phyloP scores from a whole-genome alignment of 1,284 basidiomycete species.

The Rhodotorula sp. region DNA sequence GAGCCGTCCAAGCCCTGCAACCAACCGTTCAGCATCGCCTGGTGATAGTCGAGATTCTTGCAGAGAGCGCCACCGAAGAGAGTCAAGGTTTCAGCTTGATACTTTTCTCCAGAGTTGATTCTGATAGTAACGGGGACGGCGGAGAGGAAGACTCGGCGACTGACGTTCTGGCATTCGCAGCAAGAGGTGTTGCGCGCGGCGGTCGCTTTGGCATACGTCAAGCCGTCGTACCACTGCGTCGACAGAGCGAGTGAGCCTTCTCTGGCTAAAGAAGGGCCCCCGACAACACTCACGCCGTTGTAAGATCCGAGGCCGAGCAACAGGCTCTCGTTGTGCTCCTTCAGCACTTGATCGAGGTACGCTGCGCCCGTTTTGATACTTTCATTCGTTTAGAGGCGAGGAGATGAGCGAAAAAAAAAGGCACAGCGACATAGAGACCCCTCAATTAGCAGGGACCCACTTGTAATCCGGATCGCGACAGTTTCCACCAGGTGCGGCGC shows the following conservation, averaged over 20 bases:
- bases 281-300: slow-evolving; percentile 53
- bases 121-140: not conserved
- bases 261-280: too few species aligned
- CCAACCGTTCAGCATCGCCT: slow-evolving; percentile 78
- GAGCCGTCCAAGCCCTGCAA: slow-evolving; percentile 28
- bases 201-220: slow-evolving; percentile 61
- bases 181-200: slow-evolving; percentile 53
- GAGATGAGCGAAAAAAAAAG: not conserved
- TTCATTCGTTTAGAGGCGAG: slow-evolving; percentile 6
- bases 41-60: slow-evolving; percentile 58
- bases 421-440: not conserved
- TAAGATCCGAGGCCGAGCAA: slow-evolving; percentile 64
- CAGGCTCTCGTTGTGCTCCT: slow-evolving; percentile 60
- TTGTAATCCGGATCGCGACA: slow-evolving; percentile 5
- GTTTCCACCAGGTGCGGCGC: slow-evolving; percentile 42
- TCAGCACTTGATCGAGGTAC: slow-evolving; percentile 61
- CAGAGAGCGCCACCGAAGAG: too few species aligned
- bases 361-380: slow-evolving; percentile 59
- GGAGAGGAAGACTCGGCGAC: not conserved
- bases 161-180: slow-evolving; percentile 62
- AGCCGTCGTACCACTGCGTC: slow-evolving; percentile 59
- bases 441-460: not conserved
- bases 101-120: too few species aligned
- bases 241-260: not conserved
- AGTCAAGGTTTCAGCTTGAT: too few species aligned